phyloP scores from a whole-genome alignment of 768 basidiomycete species.

The Phylloporus rhodoxanthus region DNA sequence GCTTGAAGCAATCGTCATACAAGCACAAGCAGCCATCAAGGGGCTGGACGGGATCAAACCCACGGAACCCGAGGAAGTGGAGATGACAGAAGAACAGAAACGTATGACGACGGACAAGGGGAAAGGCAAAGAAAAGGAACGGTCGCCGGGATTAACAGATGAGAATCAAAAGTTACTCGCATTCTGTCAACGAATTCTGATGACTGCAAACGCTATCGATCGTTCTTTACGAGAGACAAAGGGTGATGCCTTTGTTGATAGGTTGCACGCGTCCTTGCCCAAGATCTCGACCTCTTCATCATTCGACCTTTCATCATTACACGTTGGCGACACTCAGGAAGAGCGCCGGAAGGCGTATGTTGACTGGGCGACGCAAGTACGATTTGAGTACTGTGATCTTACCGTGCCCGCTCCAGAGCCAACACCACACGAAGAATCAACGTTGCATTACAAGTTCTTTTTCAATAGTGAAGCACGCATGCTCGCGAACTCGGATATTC shows the following conservation, averaged over 20 bases:
- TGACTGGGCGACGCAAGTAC: constrained; percentile 72
- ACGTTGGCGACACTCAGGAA: constrained; percentile 57
- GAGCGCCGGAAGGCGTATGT: constrained; percentile 64
- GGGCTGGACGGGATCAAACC: constrained; percentile 65
- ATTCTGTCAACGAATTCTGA: constrained; percentile 83
- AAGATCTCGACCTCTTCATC: constrained; percentile 55
- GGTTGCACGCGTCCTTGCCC: constrained; percentile 71
- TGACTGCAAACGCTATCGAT: constrained; percentile 81
- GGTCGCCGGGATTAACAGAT: constrained; percentile 44
- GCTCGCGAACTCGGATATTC: constrained; percentile 79
- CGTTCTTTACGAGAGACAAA: constrained; percentile 84
- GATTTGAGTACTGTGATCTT: constrained; percentile 93
- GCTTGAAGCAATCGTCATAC: constrained; percentile 85
- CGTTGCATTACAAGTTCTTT: constrained; percentile 75
- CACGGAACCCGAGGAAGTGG: constrained; percentile 43
- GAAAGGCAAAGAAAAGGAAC: constrained; percentile 51
- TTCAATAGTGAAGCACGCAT: constrained; percentile 81
- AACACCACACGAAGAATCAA: constrained; percentile 41
- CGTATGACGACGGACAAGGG: constrained; percentile 72
- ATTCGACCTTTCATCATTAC: constrained; percentile 33
- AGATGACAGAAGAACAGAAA: constrained; percentile 86
- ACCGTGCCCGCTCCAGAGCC: constrained; percentile 37
- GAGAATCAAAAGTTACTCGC: constrained; percentile 72
- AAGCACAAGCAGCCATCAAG: constrained; percentile 88
- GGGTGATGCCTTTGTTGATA: constrained; percentile 77